Conservation (phyloP, 331 rosid species). For the Pyrus hybrid region DNA sequence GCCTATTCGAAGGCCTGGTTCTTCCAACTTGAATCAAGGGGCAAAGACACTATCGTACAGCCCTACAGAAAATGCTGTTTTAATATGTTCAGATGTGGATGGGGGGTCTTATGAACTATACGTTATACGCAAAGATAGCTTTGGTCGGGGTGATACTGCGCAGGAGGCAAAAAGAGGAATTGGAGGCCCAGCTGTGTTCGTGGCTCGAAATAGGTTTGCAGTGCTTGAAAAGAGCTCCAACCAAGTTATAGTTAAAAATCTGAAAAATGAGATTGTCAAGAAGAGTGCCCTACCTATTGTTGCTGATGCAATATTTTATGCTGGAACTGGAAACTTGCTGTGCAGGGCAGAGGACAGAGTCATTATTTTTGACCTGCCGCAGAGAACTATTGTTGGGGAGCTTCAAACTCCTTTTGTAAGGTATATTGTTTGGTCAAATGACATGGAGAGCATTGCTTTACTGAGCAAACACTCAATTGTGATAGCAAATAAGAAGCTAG, state of each 20-base stretch:
- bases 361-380: slow-evolving; percentile 11
- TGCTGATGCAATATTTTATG: slow-evolving; percentile 13
- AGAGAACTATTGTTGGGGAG: slow-evolving; percentile 6
- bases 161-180: slow-evolving; percentile 13
- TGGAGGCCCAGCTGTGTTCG: slow-evolving; percentile 11
- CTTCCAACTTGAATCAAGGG: no score
- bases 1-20: no score
- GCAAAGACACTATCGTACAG: no score
- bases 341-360: slow-evolving; percentile 13
- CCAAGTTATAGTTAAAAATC: slow-evolving; percentile 6
- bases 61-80: no score
- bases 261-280: slow-evolving; percentile 8
- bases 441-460: slow-evolving; percentile 14
- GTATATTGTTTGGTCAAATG: slow-evolving; percentile 15
- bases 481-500: slow-evolving; percentile 14
- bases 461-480: slow-evolving; percentile 13
- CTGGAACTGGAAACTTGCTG: slow-evolving; percentile 16
- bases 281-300: slow-evolving; percentile 5
- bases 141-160: slow-evolving; percentile 5
- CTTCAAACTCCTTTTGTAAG: slow-evolving; percentile 14
- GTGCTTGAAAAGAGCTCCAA: slow-evolving; percentile 15
- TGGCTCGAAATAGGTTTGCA: slow-evolving; percentile 12
- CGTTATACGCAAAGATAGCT: slow-evolving; percentile 10
- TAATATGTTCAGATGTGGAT: no score
- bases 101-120: slow-evolving; percentile 14